A percentile compares a stretch with the other conserved stretches of the same genome.
These are phyloP conservation scores for Mrakia frigida DNA, from an alignment of 768 basidiomycete species.

Conservation along the genomic window DNA sequence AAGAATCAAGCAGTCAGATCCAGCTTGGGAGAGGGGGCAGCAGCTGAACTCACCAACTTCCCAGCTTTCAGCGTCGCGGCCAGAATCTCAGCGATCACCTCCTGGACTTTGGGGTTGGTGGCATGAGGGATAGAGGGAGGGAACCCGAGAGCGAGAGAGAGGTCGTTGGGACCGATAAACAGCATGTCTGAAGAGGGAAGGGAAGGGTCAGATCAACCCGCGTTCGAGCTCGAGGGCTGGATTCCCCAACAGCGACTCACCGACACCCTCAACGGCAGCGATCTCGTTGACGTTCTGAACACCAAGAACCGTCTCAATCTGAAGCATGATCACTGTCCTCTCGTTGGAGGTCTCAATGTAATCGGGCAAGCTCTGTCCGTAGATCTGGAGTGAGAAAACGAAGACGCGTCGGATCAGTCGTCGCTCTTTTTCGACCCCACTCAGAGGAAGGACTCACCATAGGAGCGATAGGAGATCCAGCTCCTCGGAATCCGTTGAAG, in stretches of 20 bases:
- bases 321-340: constrained; percentile 55
- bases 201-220: neutral
- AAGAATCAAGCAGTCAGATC: constrained; percentile 38
- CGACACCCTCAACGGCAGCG: constrained; percentile 58
- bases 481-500: constrained; percentile 42
- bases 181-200: constrained; percentile 7
- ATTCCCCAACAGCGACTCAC: constrained; percentile 37
- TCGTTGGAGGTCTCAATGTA: constrained; percentile 52
- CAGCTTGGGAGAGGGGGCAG: neutral
- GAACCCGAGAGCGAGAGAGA: constrained; percentile 41
- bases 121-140: constrained; percentile 37
- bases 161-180: constrained; percentile 37
- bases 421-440: too few species aligned
- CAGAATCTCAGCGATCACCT: constrained; percentile 42
- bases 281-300: constrained; percentile 60
- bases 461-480: constrained; percentile 44
- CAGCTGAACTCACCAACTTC: constrained; percentile 33
- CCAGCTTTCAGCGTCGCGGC: constrained; percentile 42
- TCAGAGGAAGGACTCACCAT: constrained; percentile 9
- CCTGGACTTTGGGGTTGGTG: constrained; percentile 41
- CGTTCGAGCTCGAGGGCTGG: too few species aligned
- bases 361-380: constrained; percentile 40
- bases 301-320: constrained; percentile 62
- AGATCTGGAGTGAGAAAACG: constrained; percentile 19
- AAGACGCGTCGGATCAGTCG: too few species aligned